A percentile compares a stretch with the other conserved stretches of the same genome.
phyloP scores from a whole-genome alignment of 768 basidiomycete species.

The Coprinopsis marcescibilis region DNA sequence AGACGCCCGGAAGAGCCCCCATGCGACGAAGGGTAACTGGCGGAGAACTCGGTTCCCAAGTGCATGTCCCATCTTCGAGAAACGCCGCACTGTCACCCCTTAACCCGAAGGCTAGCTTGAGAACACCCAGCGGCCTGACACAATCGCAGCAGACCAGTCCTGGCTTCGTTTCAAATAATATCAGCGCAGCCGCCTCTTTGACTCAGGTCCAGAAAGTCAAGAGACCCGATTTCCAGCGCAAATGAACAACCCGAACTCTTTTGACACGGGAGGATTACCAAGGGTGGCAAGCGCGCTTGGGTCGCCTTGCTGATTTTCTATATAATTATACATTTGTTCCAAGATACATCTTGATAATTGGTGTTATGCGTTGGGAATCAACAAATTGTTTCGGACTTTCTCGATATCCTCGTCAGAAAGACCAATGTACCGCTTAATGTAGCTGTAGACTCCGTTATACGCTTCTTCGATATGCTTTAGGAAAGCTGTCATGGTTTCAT shows the following conservation, averaged over 20 bases:
- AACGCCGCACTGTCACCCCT: constrained; percentile 55
- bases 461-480: constrained; percentile 52
- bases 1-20: constrained; percentile 33
- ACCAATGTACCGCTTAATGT: constrained; percentile 48
- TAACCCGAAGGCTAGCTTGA: constrained; percentile 59
- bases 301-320: background rate
- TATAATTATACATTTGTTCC: background rate
- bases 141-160: constrained; percentile 12
- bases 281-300: background rate
- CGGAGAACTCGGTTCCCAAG: constrained; percentile 25
- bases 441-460: constrained; percentile 66
- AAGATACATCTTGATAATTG: background rate
- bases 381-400: constrained; percentile 53
- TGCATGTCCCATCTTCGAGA: constrained; percentile 23
- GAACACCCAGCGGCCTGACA: constrained; percentile 34
- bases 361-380: constrained; percentile 24
- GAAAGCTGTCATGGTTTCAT: constrained; percentile 73
- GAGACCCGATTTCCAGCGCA: constrained; percentile 25
- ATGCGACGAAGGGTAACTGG: constrained; percentile 63
- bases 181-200: constrained; percentile 26
- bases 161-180: constrained; percentile 14
- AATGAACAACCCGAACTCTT: background rate
- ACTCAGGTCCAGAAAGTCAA: constrained; percentile 31
- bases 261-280: background rate
- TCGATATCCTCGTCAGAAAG: constrained; percentile 60